phyloP scores from a whole-genome alignment of 257 asterid genomes.

The Fraxinus quadrangulata region DNA sequence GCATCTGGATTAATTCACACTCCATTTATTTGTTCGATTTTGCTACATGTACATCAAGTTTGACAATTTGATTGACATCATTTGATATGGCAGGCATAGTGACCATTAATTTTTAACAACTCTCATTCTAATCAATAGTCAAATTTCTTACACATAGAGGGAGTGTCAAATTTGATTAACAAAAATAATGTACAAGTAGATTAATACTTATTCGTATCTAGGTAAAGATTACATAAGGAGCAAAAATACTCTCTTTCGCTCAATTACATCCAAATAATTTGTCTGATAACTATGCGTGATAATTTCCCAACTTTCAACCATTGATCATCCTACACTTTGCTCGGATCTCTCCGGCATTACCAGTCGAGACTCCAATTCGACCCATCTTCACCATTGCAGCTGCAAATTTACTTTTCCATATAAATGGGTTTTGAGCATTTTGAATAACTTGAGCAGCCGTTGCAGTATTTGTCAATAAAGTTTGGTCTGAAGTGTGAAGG shows the following conservation, averaged over 20 bases:
- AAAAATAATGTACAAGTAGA: no score
- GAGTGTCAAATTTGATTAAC: no score
- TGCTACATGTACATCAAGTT: no score
- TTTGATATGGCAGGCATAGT: no score
- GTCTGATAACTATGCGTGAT: not conserved
- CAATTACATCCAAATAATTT: not conserved
- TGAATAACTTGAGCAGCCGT: conserved; percentile 36
- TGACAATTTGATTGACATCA: no score
- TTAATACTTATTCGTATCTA: no score
- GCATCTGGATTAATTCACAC: no score
- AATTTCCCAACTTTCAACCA: conserved; percentile 6
- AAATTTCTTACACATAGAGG: no score
- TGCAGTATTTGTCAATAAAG: conserved; percentile 30
- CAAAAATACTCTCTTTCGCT: not conserved
- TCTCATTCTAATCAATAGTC: no score
- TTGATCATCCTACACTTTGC: conserved; percentile 59
- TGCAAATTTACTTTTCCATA: conserved; percentile 46
- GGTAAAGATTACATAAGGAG: no score
- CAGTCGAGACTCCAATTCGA: conserved; percentile 48
- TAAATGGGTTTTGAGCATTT: conserved; percentile 34
- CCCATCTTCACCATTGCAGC: conserved; percentile 63
- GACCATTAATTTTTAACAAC: no score
- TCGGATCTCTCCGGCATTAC: conserved; percentile 59
- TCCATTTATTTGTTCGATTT: no score
- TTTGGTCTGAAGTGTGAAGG: conserved; percentile 52